phyloP scores from a whole-genome alignment of 2,329 filamentous ascomycete genomes.

The Aspergillus sp. region DNA sequence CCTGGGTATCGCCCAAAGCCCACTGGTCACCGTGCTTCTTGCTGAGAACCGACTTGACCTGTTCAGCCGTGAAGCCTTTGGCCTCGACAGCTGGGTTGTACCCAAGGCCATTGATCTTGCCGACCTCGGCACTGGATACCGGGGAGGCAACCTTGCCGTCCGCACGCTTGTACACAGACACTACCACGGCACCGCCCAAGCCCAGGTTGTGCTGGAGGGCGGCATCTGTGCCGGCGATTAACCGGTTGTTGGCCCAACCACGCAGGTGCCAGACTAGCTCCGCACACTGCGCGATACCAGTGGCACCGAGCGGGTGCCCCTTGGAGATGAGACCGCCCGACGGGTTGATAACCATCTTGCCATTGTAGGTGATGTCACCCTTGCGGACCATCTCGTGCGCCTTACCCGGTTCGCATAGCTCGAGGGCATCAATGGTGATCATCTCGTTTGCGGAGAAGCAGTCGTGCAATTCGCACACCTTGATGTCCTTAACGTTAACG shows the following conservation, averaged over 20 bases:
- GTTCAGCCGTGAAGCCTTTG: conserved; percentile 73
- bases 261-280: conserved; percentile 93
- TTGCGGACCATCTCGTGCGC: conserved; percentile 82
- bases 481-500: conserved; percentile 57
- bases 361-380: conserved; percentile 87
- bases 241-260: conserved; percentile 89
- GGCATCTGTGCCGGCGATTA: conserved; percentile 58
- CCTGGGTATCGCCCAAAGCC: conserved; percentile 67
- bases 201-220: conserved; percentile 91
- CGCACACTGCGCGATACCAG: conserved; percentile 89
- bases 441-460: conserved; percentile 96
- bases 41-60: conserved; percentile 61
- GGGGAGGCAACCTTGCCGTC: conserved; percentile 60
- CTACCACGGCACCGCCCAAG: conserved; percentile 80
- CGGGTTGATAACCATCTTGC: conserved; percentile 76
- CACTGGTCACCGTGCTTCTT: conserved; percentile 62
- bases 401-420: conserved; percentile 67
- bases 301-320: conserved; percentile 88
- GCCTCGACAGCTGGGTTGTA: conserved; percentile 91
- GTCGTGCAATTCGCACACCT: conserved; percentile 89
- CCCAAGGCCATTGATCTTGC: conserved; percentile 59
- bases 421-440: conserved; percentile 78
- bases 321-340: conserved; percentile 93
- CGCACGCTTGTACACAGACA: conserved; percentile 77
- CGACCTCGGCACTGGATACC: conserved; percentile 57